These are phyloP conservation scores for Pueraria montana DNA, from an alignment of 306 rosid genomes.

Conservation along the genomic window DNA sequence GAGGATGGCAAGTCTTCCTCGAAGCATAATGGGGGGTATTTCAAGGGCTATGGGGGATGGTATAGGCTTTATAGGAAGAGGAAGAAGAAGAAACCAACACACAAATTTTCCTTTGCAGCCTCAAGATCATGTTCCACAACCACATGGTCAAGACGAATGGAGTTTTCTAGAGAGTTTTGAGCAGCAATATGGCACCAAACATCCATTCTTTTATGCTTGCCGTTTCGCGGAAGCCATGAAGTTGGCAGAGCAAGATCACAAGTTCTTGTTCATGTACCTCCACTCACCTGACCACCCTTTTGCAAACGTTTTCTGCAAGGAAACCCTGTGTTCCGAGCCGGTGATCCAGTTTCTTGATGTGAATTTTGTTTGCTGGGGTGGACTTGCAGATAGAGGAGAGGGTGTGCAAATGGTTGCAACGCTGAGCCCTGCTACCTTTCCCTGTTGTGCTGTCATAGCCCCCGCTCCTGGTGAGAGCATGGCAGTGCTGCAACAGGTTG, in stretches of 20 bases:
- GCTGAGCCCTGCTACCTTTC: constrained; percentile 66
- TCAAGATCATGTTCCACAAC: background rate
- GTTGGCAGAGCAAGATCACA: constrained; percentile 72
- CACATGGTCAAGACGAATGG: constrained; percentile 57
- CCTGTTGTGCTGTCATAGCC: constrained; percentile 74
- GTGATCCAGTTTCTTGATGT: constrained; percentile 80
- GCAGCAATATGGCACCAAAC: constrained; percentile 65
- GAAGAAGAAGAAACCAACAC: constrained; percentile 63
- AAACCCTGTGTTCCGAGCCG: constrained; percentile 69
- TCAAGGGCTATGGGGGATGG: constrained; percentile 68
- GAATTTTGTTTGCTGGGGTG: constrained; percentile 86
- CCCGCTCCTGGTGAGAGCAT: constrained; percentile 64
- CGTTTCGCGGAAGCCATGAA: constrained; percentile 61
- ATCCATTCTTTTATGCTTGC: constrained; percentile 80
- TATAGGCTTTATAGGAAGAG: constrained; percentile 53
- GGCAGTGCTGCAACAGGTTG: constrained; percentile 76
- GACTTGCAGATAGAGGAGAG: constrained; percentile 64
- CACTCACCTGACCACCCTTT: constrained; percentile 83
- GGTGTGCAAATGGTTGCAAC: constrained; percentile 73
- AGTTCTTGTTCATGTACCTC: constrained; percentile 81
- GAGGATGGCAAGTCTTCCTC: constrained; percentile 67
- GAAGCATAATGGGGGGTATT: constrained; percentile 69
- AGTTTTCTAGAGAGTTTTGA: constrained; percentile 67
- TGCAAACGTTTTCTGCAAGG: constrained; percentile 69
- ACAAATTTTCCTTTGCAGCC: constrained; percentile 50